A percentile compares a stretch with the other conserved stretches of the same genome.
Evolutionary conservation across 345 rosid species (phyloP).

Genomic region (Rubroshorea leprosula): DNA sequence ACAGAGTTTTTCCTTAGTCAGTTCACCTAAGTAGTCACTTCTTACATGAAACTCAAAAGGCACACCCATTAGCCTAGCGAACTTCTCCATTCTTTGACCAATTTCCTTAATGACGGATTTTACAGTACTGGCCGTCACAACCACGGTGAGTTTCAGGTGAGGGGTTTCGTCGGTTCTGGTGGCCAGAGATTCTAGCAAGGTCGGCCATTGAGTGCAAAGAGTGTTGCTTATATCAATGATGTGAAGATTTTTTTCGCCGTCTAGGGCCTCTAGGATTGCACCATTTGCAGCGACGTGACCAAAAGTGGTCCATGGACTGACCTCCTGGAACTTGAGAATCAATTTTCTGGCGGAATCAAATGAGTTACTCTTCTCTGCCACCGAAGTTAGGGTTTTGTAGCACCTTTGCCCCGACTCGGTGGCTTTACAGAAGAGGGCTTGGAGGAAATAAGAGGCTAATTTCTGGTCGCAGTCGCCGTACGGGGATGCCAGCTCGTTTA

Average conservation of each 20-base stretch:
- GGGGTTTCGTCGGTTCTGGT: conserved; percentile 68
- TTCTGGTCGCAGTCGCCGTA: conserved; percentile 77
- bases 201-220: conserved; percentile 93
- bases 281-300: conserved; percentile 82
- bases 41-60: conserved; percentile 62
- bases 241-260: conserved; percentile 59
- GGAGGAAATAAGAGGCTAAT: conserved; percentile 60
- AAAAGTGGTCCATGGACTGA: conserved; percentile 79
- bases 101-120: conserved; percentile 59
- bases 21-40: conserved; percentile 36
- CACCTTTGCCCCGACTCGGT: conserved; percentile 57
- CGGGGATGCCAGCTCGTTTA: conserved; percentile 69
- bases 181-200: conserved; percentile 60
- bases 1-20: conserved; percentile 40
- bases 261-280: conserved; percentile 67
- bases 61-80: conserved; percentile 76
- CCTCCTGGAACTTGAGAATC: conserved; percentile 73
- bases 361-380: conserved; percentile 50
- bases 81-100: conserved; percentile 73
- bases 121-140: conserved; percentile 39
- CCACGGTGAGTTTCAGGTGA: conserved; percentile 59
- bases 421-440: conserved; percentile 68
- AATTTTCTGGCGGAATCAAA: conserved; percentile 59
- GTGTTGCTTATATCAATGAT: conserved; percentile 69
- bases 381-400: conserved; percentile 58